These are phyloP conservation scores for Yarrowia keelungensis DNA, from an alignment of 805 yeast genomes.

Conservation along the genomic window DNA sequence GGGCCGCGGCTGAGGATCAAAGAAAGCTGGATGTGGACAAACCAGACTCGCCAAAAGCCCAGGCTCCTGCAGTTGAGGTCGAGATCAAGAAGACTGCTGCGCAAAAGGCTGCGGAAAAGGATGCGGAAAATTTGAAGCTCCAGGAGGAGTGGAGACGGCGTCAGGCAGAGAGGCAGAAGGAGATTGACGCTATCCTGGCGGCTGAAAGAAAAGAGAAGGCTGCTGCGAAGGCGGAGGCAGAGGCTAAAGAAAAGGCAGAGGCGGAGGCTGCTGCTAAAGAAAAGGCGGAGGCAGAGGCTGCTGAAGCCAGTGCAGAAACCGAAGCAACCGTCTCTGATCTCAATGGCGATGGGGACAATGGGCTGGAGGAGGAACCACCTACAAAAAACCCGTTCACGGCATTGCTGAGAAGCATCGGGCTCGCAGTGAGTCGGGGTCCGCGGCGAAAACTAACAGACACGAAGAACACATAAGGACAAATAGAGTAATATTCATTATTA, in stretches of 20 bases:
- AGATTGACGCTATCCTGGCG: neutral
- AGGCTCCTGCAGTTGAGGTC: neutral
- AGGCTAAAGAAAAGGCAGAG: neutral
- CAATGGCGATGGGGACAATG: no score
- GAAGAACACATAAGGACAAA: no score
- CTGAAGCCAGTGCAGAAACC: neutral
- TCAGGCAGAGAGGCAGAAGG: neutral
- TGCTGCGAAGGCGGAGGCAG: neutral
- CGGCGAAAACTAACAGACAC: neutral
- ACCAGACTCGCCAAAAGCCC: neutral
- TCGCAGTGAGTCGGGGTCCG: neutral
- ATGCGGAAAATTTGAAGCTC: neutral
- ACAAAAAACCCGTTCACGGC: neutral
- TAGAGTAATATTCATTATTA: no score
- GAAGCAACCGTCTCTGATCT: no score
- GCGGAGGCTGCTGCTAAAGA: no score
- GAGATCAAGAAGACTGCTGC: neutral
- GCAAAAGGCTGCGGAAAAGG: neutral
- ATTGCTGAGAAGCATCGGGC: neutral
- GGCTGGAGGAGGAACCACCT: neutral
- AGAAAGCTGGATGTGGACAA: neutral
- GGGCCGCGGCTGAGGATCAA: neutral
- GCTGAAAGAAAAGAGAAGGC: neutral
- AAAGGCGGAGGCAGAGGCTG: neutral
- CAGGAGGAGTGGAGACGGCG: slow-evolving; percentile 5